phyloP scores from a whole-genome alignment of 2,329 filamentous ascomycete species.

The Fusarium drepaniforme region DNA sequence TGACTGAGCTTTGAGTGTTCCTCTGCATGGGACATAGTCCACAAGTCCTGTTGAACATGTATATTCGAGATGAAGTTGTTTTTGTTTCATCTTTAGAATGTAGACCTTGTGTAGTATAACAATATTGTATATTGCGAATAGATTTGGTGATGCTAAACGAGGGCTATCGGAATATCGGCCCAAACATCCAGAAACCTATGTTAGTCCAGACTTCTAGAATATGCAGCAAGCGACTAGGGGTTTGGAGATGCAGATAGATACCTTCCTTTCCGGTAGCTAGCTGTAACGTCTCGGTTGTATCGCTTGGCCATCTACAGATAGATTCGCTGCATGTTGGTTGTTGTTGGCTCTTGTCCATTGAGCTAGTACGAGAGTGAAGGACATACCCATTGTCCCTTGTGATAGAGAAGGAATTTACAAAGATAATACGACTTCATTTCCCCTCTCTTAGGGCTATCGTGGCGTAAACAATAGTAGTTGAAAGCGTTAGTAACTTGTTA shows the following conservation, averaged over 20 bases:
- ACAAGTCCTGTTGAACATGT: neutral
- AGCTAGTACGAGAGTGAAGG: neutral
- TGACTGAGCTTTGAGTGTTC: neutral
- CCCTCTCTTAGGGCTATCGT: neutral
- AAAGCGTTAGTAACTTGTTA: neutral
- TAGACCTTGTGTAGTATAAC: fast-evolving
- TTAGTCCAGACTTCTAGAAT: neutral
- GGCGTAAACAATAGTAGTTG: neutral
- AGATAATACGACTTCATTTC: neutral
- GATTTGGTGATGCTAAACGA: neutral
- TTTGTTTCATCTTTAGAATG: neutral
- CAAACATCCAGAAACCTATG: neutral
- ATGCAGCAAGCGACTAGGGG: neutral
- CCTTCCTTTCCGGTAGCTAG: neutral
- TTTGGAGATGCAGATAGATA: neutral
- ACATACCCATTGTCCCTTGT: neutral
- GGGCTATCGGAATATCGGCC: neutral
- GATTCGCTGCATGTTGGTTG: neutral
- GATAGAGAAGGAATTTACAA: neutral
- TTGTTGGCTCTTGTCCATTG: neutral
- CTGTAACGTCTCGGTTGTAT: neutral
- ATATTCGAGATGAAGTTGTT: neutral
- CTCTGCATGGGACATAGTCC: neutral
- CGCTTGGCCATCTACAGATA: neutral
- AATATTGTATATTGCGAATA: neutral